Evolutionary conservation across 768 basidiomycete species (phyloP).

Genomic region (Rhodosporidiobolus odoratus): DNA sequence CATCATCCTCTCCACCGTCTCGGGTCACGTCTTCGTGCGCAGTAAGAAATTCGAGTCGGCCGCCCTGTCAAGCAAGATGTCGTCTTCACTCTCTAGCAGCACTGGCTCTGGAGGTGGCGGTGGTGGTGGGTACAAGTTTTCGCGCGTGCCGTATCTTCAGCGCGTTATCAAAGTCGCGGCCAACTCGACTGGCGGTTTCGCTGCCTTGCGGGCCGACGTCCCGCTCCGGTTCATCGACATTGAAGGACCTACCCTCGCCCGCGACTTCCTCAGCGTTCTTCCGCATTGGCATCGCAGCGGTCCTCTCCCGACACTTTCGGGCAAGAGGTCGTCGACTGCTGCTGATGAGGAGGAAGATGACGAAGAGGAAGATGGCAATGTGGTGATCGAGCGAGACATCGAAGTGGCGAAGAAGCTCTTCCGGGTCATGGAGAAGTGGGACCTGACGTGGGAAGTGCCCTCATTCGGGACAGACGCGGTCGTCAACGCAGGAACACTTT

Average conservation of each 20-base stretch:
- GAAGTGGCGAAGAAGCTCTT: slow-evolving; percentile 26
- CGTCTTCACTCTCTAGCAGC: not conserved
- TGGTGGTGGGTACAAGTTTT: slow-evolving; percentile 59
- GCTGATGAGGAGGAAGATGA: slow-evolving; percentile 16
- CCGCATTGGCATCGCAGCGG: slow-evolving; percentile 54
- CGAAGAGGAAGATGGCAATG: slow-evolving; percentile 26
- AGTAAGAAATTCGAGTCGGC: slow-evolving; percentile 53
- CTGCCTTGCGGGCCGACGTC: slow-evolving; percentile 72
- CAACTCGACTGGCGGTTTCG: slow-evolving; percentile 82
- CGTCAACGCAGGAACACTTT: slow-evolving; percentile 47
- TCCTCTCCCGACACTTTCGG: slow-evolving; percentile 30
- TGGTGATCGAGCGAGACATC: slow-evolving; percentile 33
- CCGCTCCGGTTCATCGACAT: slow-evolving; percentile 56
- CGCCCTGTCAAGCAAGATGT: slow-evolving; percentile 1
- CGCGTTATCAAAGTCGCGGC: slow-evolving; percentile 78
- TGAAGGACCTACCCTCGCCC: slow-evolving; percentile 56
- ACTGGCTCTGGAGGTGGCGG: not conserved
- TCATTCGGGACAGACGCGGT: slow-evolving; percentile 60
- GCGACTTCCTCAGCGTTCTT: slow-evolving; percentile 62
- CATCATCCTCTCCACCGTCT: slow-evolving; percentile 85
- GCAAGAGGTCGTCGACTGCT: slow-evolving; percentile 40
- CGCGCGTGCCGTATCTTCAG: slow-evolving; percentile 72
- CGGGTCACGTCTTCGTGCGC: slow-evolving; percentile 87
- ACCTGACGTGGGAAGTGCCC: slow-evolving; percentile 29
- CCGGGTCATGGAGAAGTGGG: slow-evolving; percentile 36